A percentile compares a stretch with the other conserved stretches of the same genome.
These are phyloP conservation scores for Scheffersomyces cryptocercus DNA, from an alignment of 1,139 yeast species.

Conservation along the genomic window DNA sequence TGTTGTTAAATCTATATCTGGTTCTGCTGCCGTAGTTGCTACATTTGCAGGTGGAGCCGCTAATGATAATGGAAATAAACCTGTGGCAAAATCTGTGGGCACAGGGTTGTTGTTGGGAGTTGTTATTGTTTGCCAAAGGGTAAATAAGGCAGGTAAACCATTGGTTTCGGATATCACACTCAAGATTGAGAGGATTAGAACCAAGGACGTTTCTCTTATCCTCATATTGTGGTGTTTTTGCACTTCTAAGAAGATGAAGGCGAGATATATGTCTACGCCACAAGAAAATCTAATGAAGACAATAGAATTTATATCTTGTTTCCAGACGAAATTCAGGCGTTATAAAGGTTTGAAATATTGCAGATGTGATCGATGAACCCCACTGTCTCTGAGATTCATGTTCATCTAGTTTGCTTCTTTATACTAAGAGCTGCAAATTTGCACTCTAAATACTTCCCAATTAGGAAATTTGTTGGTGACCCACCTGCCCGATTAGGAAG, in stretches of 20 bases:
- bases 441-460: conserved; percentile 9
- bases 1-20: conserved; percentile 1
- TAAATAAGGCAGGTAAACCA: conserved; percentile 22
- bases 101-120: no score
- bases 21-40: no score
- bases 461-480: conserved; percentile 12
- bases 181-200: no score
- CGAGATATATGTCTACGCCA: no score
- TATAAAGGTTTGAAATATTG: conserved; percentile 1
- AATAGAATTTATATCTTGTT: neutral
- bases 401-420: neutral
- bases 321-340: neutral
- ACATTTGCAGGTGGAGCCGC: conserved; percentile 4
- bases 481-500: conserved; percentile 5
- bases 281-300: no score
- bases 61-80: conserved; percentile 7
- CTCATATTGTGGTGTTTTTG: no score
- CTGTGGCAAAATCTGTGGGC: no score
- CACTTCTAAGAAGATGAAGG: no score
- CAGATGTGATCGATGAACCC: neutral
- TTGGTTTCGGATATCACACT: no score
- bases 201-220: no score
- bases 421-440: no score
- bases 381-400: conserved; percentile 1
- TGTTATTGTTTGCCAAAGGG: conserved; percentile 28